Conservation (phyloP, 345 rosid species). For the Conringia planisiliqua region DNA sequence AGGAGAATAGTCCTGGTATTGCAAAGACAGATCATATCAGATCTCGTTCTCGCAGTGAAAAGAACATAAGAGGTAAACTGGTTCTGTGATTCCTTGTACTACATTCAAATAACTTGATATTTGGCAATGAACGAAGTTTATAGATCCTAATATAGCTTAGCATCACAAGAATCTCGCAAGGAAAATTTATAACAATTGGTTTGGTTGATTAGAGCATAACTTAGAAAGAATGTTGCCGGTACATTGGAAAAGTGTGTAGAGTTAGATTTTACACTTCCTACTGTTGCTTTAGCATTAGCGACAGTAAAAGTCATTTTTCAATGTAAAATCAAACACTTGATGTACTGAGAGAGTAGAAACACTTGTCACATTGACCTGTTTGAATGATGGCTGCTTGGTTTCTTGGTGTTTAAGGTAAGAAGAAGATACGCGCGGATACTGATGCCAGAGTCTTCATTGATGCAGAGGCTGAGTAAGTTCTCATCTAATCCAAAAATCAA, state of each 20-base stretch:
- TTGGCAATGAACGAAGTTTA: background rate
- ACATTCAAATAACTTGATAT: background rate
- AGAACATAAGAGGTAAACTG: conserved; percentile 45
- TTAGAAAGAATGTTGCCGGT: background rate
- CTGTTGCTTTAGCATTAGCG: background rate
- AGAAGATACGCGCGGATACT: conserved; percentile 29
- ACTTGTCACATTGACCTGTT: background rate
- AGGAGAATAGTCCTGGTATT: conserved; percentile 34
- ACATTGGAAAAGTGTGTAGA: background rate
- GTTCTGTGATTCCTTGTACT: background rate
- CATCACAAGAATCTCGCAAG: background rate
- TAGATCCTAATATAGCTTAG: background rate
- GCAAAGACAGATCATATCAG: conserved; percentile 25
- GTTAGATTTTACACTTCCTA: background rate
- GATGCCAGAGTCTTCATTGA: conserved; percentile 57
- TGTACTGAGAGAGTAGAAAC: background rate
- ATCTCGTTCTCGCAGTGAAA: conserved; percentile 33
- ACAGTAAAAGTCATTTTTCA: background rate
- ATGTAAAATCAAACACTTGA: background rate
- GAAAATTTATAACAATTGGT: background rate
- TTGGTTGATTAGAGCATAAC: background rate
- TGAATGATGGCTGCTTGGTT: conserved; percentile 15
- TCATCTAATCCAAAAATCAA: background rate
- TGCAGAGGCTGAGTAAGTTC: conserved; percentile 85
- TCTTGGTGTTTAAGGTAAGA: conserved; percentile 49